A percentile compares a stretch with the other conserved stretches of the same genome.
These are phyloP conservation scores for Nothophytophthora sp. DNA, from an alignment of 352 stramenopile genomes.

Conservation along the genomic window DNA sequence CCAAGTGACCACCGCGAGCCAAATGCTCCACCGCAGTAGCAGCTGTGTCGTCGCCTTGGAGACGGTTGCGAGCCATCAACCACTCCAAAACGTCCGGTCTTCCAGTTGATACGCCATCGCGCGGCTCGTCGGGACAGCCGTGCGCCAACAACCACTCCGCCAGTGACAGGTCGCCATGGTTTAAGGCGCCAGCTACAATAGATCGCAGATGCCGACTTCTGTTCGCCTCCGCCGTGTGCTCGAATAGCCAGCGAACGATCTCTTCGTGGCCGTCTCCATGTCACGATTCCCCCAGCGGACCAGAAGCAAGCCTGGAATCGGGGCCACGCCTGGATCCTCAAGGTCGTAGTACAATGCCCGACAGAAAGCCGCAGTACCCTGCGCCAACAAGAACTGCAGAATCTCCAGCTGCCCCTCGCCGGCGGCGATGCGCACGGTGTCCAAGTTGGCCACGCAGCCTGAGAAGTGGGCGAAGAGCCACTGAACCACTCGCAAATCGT, in stretches of 20 bases:
- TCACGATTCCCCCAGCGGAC: no score
- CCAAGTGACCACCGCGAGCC: neutral
- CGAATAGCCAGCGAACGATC: neutral
- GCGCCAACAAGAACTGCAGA: slow-evolving; percentile 2
- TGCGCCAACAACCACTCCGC: neutral
- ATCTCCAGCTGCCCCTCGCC: neutral
- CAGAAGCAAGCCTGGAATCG: neutral
- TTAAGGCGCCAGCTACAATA: neutral
- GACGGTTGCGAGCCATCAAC: slow-evolving; percentile 13
- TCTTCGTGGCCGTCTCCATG: no score
- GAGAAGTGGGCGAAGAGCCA: neutral
- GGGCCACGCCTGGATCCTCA: neutral
- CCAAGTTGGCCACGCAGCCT: neutral
- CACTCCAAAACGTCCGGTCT: slow-evolving; percentile 9
- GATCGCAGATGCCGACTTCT: neutral
- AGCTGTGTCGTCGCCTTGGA: slow-evolving; percentile 1
- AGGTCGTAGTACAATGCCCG: neutral
- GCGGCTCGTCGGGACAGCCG: no score
- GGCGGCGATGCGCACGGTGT: neutral
- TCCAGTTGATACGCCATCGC: no score
- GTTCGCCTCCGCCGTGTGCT: neutral
- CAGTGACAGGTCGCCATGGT: neutral
- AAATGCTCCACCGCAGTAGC: slow-evolving; percentile 5
- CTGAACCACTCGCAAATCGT: neutral
- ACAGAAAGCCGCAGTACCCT: no score